phyloP scores from a whole-genome alignment of 164 flowering plant genomes.

The Paratinospora sagittata region DNA sequence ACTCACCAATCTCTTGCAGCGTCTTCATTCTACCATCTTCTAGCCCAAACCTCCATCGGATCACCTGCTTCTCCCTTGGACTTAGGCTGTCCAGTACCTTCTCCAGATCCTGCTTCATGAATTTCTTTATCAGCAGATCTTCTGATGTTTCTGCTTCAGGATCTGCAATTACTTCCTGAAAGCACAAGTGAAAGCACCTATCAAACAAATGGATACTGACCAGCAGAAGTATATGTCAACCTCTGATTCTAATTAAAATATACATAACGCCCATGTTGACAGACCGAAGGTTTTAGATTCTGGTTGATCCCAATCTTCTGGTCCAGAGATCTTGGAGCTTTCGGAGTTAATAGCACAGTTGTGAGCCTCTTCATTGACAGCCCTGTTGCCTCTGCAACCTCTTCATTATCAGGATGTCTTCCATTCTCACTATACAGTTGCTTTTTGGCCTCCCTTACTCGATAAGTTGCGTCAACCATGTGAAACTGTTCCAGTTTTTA shows the following conservation, averaged over 20 bases:
- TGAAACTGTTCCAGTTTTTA: conserved; percentile 48
- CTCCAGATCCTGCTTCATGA: conserved; percentile 73
- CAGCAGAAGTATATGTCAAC: background rate
- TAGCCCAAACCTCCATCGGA: conserved; percentile 74
- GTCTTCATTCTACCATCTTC: conserved; percentile 87
- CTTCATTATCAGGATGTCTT: conserved; percentile 64
- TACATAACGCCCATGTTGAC: conserved; percentile 12
- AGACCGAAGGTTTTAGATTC: conserved; percentile 73
- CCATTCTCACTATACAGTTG: conserved; percentile 58
- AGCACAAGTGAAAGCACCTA: background rate
- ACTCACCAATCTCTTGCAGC: conserved; percentile 86
- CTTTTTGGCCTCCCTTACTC: conserved; percentile 77
- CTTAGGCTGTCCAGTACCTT: conserved; percentile 68
- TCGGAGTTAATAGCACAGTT: conserved; percentile 62
- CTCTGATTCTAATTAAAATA: too few species aligned
- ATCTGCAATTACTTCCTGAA: conserved; percentile 70
- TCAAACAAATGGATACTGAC: conserved; percentile 1
- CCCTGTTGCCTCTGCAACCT: conserved; percentile 82
- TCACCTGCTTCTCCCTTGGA: conserved; percentile 65
- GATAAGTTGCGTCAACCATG: conserved; percentile 93
- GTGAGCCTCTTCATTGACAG: conserved; percentile 79
- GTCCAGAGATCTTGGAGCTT: conserved; percentile 86
- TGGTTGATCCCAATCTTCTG: conserved; percentile 64
- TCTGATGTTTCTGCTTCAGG: conserved; percentile 79
- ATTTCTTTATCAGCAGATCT: conserved; percentile 56